These are phyloP conservation scores for Penicillium sp. DNA, from an alignment of 2,329 filamentous ascomycete species.

Conservation along the genomic window DNA sequence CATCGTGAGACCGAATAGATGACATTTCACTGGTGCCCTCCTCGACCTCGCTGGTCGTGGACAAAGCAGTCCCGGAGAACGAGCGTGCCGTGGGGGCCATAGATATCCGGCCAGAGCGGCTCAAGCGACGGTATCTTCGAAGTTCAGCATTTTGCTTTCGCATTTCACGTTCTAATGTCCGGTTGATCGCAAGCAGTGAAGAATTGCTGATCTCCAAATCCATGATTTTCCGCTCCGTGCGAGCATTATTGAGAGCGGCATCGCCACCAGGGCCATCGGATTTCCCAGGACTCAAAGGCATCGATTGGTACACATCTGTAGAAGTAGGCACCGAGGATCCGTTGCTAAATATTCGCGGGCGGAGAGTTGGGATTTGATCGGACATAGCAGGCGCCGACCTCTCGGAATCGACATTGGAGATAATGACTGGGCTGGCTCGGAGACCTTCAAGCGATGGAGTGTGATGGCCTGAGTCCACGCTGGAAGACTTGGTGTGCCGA, in stretches of 20 bases:
- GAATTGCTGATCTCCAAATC: slow-evolving; percentile 96
- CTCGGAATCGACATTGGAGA: slow-evolving; percentile 22
- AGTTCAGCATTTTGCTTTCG: slow-evolving; percentile 86
- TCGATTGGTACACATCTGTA: slow-evolving; percentile 37
- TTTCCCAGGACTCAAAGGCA: slow-evolving; percentile 52
- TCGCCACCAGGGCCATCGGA: slow-evolving; percentile 50
- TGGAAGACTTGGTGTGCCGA: slow-evolving; percentile 32
- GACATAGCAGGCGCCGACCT: slow-evolving; percentile 17
- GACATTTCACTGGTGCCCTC: slow-evolving; percentile 33
- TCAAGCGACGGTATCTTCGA: slow-evolving; percentile 77
- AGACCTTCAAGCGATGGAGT: slow-evolving; percentile 19
- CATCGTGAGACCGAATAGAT: slow-evolving; percentile 28
- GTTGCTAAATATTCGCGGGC: slow-evolving; percentile 33
- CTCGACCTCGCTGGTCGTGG: slow-evolving; percentile 44
- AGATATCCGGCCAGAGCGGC: slow-evolving; percentile 69
- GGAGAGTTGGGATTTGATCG: slow-evolving; percentile 25
- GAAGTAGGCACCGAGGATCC: slow-evolving; percentile 25
- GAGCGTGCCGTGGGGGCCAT: slow-evolving; percentile 47
- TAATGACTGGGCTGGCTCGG: slow-evolving; percentile 29
- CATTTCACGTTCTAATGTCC: slow-evolving; percentile 83
- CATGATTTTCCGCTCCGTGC: slow-evolving; percentile 87
- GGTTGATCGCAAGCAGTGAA: slow-evolving; percentile 88
- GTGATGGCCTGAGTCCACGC: slow-evolving; percentile 28
- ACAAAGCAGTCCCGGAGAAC: slow-evolving; percentile 41
- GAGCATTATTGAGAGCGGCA: slow-evolving; percentile 71